phyloP scores from a whole-genome alignment of 768 basidiomycete species.

The Rhodotorula paludigena region DNA sequence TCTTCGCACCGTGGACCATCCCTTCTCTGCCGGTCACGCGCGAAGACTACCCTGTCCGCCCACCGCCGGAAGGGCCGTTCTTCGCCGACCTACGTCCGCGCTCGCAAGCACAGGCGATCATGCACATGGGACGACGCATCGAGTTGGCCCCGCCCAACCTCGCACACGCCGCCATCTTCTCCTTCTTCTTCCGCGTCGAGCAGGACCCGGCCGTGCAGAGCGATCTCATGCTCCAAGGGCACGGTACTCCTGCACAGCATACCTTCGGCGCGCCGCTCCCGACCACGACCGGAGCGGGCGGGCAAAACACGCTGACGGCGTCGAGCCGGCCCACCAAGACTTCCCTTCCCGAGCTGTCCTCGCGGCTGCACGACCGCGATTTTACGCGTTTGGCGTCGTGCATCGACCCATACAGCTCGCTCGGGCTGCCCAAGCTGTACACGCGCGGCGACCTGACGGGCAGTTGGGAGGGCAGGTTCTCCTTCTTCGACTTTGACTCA shows the following conservation, averaged over 20 bases:
- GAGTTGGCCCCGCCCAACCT: slow-evolving; percentile 47
- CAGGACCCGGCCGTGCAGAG: slow-evolving; percentile 31
- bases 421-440: slow-evolving; percentile 41
- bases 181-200: slow-evolving; percentile 45
- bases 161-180: slow-evolving; percentile 48
- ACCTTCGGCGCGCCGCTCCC: neutral
- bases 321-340: slow-evolving; percentile 26
- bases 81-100: slow-evolving; percentile 46
- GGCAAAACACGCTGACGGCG: slow-evolving; percentile 3
- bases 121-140: slow-evolving; percentile 45
- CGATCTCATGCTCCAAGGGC: slow-evolving; percentile 22
- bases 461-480: slow-evolving; percentile 44
- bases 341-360: slow-evolving; percentile 35
- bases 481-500: slow-evolving; percentile 72
- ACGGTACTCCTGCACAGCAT: slow-evolving; percentile 21
- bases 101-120: slow-evolving; percentile 41
- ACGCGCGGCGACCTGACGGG: slow-evolving; percentile 36
- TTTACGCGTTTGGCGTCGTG: slow-evolving; percentile 45
- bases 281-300: neutral
- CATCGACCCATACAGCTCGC: slow-evolving; percentile 45
- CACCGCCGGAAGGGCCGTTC: slow-evolving; percentile 43
- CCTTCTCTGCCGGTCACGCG: slow-evolving; percentile 44
- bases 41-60: slow-evolving; percentile 20
- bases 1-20: slow-evolving; percentile 48
- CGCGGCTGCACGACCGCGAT: slow-evolving; percentile 46